Conservation (phyloP, 2,329 filamentous ascomycete genomes). For the Arthrobotrys sphaeroides region DNA sequence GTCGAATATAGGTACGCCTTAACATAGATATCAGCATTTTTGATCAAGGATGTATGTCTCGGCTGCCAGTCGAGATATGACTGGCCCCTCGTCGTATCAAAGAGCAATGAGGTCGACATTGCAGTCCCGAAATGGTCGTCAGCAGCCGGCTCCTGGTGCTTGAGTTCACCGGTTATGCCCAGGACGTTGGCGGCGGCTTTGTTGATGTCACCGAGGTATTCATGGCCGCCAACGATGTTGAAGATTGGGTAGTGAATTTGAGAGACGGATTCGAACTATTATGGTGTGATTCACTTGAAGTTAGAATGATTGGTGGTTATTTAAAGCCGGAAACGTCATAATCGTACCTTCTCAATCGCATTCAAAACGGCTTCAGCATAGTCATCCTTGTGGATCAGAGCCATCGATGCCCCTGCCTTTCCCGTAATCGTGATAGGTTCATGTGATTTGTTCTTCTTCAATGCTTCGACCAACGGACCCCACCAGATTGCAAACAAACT, state of each 20-base stretch:
- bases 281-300: too few relatives aligned
- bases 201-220: conserved; percentile 59
- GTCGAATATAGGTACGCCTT: conserved; percentile 39
- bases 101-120: conserved; percentile 57
- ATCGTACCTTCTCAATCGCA: conserved; percentile 60
- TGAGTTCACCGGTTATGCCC: conserved; percentile 58
- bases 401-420: conserved; percentile 56
- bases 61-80: conserved; percentile 60
- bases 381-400: conserved; percentile 62
- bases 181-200: conserved; percentile 56
- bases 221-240: conserved; percentile 60
- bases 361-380: conserved; percentile 59
- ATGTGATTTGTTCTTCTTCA: conserved; percentile 41
- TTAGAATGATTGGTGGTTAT: background rate
- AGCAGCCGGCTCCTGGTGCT: conserved; percentile 56
- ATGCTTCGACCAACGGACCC: conserved; percentile 57
- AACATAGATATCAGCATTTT: conserved; percentile 37
- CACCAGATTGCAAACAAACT: conserved; percentile 59
- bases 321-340: conserved; percentile 45
- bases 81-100: conserved; percentile 58
- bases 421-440: conserved; percentile 55
- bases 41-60: conserved; percentile 55
- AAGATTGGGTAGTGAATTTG: conserved; percentile 60
- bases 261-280: conserved; percentile 39
- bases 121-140: conserved; percentile 58